These are phyloP conservation scores for Tylopilus sp. DNA, from an alignment of 768 basidiomycete species.

Conservation along the genomic window DNA sequence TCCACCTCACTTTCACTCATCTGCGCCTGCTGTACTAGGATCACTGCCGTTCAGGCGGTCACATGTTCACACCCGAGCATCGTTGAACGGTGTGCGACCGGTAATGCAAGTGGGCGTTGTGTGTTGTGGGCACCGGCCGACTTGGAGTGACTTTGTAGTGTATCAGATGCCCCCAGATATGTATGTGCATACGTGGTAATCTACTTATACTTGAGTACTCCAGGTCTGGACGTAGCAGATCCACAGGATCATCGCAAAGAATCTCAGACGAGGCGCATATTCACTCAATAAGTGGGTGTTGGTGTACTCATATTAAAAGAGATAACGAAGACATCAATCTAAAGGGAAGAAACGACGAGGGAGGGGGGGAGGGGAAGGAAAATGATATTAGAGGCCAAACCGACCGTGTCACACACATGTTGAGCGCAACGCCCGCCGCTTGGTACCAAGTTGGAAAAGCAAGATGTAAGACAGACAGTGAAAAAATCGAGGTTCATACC, in stretches of 20 bases:
- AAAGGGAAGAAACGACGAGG: neutral
- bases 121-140: conserved; percentile 67
- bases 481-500: conserved; percentile 25
- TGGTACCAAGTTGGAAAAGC: conserved; percentile 11
- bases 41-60: conserved; percentile 87
- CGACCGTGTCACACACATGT: conserved; percentile 31
- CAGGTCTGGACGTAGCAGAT: no score
- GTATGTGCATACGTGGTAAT: neutral
- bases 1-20: neutral
- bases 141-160: conserved; percentile 4
- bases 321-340: conserved; percentile 5
- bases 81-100: conserved; percentile 70
- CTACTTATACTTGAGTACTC: neutral
- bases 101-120: conserved; percentile 77
- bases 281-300: neutral
- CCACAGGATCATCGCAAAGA: no score
- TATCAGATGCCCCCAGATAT: neutral
- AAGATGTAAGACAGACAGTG: conserved; percentile 19
- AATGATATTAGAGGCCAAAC: conserved; percentile 20
- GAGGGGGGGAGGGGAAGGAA: neutral
- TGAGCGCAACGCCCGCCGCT: conserved; percentile 12
- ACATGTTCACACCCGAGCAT: conserved; percentile 79
- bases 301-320: conserved; percentile 22
- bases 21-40: conserved; percentile 36
- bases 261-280: neutral